Conservation (phyloP, 208 protist species). For the Blastocrithidia nonstop region DNA sequence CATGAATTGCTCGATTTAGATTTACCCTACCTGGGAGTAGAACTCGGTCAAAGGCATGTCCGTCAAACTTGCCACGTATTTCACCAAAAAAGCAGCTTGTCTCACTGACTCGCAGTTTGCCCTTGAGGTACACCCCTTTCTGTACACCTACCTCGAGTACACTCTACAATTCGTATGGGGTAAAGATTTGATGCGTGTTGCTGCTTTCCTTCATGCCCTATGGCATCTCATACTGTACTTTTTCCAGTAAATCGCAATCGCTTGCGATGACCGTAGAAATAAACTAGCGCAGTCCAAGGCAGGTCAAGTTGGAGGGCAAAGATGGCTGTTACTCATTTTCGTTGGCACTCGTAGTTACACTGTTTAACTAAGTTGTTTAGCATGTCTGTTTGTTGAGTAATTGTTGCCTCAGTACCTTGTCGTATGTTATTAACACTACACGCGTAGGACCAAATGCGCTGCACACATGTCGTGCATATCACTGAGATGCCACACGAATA, state of each 20-base stretch:
- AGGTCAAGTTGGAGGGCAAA: slow-evolving; percentile 26
- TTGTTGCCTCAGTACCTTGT: slow-evolving; percentile 26
- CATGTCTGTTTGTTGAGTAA: slow-evolving; percentile 8
- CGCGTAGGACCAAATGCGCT: slow-evolving; percentile 13
- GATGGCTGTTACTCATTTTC: background rate
- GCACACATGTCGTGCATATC: slow-evolving; percentile 68
- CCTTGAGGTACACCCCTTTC: slow-evolving; percentile 47
- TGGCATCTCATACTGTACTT: slow-evolving; percentile 52
- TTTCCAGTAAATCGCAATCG: slow-evolving; percentile 69
- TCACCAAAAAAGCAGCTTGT: slow-evolving; percentile 79
- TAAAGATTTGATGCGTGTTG: slow-evolving; percentile 29
- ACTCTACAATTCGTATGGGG: slow-evolving; percentile 17
- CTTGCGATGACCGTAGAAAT: slow-evolving; percentile 18
- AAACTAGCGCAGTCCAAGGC: slow-evolving; percentile 43
- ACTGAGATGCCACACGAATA: slow-evolving; percentile 66
- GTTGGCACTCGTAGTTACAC: slow-evolving; percentile 8
- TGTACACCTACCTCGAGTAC: slow-evolving; percentile 38
- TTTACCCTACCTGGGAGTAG: slow-evolving; percentile 58
- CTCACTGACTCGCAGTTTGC: slow-evolving; percentile 65
- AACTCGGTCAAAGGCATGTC: slow-evolving; percentile 54
- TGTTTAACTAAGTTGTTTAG: no score
- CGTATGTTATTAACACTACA: slow-evolving; percentile 58
- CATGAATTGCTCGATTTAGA: slow-evolving; percentile 82
- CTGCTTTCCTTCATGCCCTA: slow-evolving; percentile 53
- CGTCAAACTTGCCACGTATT: slow-evolving; percentile 70